Percentiles rank a stretch among this genome's conserved stretches.
Conservation (phyloP, 345 rosid species). For the Gossypium raimondii region DNA sequence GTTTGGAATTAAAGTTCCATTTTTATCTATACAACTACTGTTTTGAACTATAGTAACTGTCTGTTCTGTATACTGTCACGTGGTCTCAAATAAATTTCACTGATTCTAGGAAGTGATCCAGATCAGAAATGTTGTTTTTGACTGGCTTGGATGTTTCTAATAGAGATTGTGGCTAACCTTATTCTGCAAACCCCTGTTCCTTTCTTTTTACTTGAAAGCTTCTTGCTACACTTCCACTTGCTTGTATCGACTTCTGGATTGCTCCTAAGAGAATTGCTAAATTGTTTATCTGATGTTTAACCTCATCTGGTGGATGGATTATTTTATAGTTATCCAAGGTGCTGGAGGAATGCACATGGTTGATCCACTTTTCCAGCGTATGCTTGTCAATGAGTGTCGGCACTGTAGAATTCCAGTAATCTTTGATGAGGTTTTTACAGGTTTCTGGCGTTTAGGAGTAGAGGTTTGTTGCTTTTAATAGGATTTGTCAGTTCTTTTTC, state of each 20-base stretch:
- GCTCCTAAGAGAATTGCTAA: neutral
- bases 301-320: conserved; percentile 16
- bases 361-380: conserved; percentile 91
- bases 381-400: conserved; percentile 78
- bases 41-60: neutral
- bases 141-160: neutral
- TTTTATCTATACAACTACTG: neutral
- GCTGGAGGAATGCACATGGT: conserved; percentile 98
- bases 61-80: neutral
- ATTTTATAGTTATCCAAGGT: conserved; percentile 71
- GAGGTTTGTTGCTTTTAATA: conserved; percentile 50
- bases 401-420: conserved; percentile 71
- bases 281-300: neutral
- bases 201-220: neutral
- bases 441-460: conserved; percentile 93
- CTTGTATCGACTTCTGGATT: neutral
- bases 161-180: neutral
- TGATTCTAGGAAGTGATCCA: neutral
- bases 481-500: conserved; percentile 8
- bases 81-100: neutral
- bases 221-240: neutral
- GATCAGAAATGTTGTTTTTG: conserved; percentile 1
- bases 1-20: neutral
- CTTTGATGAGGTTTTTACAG: conserved; percentile 95
- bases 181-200: neutral